Conservation (phyloP, 495 filamentous ascomycete species). For the Stereocaulon alpinum region DNA sequence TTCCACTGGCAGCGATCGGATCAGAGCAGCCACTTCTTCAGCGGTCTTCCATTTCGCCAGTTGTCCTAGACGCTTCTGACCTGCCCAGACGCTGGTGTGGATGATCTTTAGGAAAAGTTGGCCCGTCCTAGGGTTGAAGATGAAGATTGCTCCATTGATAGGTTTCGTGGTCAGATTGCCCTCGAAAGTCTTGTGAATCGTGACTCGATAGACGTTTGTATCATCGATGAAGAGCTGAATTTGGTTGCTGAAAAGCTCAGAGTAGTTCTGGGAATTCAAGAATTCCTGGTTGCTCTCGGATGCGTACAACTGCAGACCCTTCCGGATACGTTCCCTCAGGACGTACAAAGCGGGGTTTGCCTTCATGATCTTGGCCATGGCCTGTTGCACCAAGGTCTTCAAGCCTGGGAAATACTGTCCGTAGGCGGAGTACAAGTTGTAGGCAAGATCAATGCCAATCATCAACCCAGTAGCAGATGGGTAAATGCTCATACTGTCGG, state of each 20-base stretch:
- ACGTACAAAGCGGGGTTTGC: conserved; percentile 97
- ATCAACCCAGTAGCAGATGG: conserved; percentile 95
- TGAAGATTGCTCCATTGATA: conserved; percentile 99
- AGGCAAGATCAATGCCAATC: conserved; percentile 96
- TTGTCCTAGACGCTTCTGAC: conserved; percentile 97
- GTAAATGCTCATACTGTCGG: conserved; percentile 98
- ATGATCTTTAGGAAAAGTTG: conserved; percentile 99
- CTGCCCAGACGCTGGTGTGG: conserved; percentile 98
- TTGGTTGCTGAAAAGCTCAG: conserved; percentile 97
- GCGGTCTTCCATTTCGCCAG: conserved; percentile 99
- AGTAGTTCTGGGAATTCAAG: conserved; percentile 98
- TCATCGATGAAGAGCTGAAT: conserved; percentile 99
- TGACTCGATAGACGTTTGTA: conserved; percentile 98
- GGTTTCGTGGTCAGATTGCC: conserved; percentile 99
- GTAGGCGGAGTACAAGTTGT: conserved; percentile 96
- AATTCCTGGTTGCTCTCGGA: conserved; percentile 99
- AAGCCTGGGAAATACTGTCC: conserved; percentile 98
- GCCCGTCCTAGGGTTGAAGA: conserved; percentile 97
- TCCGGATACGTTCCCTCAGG: conserved; percentile 92
- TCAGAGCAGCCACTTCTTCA: conserved; percentile 97
- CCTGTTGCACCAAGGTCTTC: conserved; percentile 93
- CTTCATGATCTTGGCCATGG: conserved; percentile 99
- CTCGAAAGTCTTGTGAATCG: conserved; percentile 99
- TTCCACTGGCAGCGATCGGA: conserved; percentile 92
- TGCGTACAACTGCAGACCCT: conserved; percentile 96